Evolutionary conservation across 2,329 filamentous ascomycete species (phyloP), one percentile per base, ranked within the genome.

Genomic region (Colletotrichum lentis): DNA sequence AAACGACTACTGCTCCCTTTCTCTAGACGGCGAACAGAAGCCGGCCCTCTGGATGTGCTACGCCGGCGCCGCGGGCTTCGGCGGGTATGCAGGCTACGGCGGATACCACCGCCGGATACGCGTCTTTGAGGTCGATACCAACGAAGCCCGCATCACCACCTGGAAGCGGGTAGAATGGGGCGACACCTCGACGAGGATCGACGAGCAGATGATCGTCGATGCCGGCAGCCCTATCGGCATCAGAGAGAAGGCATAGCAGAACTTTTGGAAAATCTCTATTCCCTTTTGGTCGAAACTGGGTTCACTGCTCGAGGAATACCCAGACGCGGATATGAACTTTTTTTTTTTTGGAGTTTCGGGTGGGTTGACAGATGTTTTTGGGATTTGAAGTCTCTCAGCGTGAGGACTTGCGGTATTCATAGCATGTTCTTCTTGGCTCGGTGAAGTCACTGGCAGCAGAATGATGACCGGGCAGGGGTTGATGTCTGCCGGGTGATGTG

Each of bases 21-120:
- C 86, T 1, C 78, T 82, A 3, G 79, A 86, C 59, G 80, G 85
- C 47, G 78, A 83, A 24, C 79, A 83, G n/a, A 84, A 85, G 56
- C 90, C 91, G 0, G 86, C 90, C 37, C 81, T 98, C 2, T 99
- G 96, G 96, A 97, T 99, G 94, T 99, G 96, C 82, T 98, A 98
- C 78, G 95, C 90, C 10, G 96, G 96, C 39, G 96, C 92, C 31
- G 88, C 90, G 35, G 96, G 96, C 1, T 97, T 99, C 74, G 96
- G 96, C 63, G 96, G 96, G 0, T 99, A 99, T 76, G 96, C 91
- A 22, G 94, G 95, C 6, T 98, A 97, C 76, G 90, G 90, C 49
- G 91, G 91, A 4, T 98, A 91, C 76, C 86, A 94, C 74, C 91
- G 96, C 31, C 89, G 94, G 37, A 85, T 97, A 61, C 87, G 96